A percentile compares a stretch with the other conserved stretches of the same genome.
phyloP scores from a whole-genome alignment of 2,329 filamentous ascomycete genomes.

The Neopestalotiopsis sp. region DNA sequence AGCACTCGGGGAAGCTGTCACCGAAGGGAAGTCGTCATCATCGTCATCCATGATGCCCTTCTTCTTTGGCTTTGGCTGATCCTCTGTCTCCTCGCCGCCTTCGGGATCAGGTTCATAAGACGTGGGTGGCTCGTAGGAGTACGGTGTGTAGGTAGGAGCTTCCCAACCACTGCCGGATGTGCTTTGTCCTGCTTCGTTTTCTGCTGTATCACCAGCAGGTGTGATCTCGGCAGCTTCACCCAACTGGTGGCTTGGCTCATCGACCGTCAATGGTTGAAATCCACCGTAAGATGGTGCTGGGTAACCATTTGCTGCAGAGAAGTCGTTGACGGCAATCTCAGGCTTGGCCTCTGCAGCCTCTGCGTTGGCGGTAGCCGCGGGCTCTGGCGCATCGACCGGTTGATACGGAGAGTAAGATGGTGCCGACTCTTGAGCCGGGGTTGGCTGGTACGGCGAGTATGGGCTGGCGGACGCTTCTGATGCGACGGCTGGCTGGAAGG shows the following conservation, averaged over 20 bases:
- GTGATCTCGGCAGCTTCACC: no score
- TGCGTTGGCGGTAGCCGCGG: constrained; percentile 20
- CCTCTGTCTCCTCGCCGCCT: constrained; percentile 50
- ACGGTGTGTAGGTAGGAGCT: constrained; percentile 66
- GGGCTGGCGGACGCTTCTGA: constrained; percentile 11
- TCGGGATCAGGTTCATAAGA: constrained; percentile 55
- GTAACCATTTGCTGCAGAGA: constrained; percentile 37
- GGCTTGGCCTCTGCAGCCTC: constrained; percentile 21
- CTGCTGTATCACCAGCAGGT: constrained; percentile 27
- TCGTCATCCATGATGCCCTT: constrained; percentile 85
- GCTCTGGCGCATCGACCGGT: constrained; percentile 27
- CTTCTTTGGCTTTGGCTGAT: constrained; percentile 68
- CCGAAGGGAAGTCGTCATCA: constrained; percentile 67
- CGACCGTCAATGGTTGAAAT: constrained; percentile 53
- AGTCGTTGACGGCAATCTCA: constrained; percentile 21
- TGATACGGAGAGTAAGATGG: constrained; percentile 33
- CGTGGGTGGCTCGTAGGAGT: constrained; percentile 58
- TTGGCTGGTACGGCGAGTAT: neutral
- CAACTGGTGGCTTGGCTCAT: constrained; percentile 32
- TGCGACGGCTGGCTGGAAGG: constrained; percentile 19
- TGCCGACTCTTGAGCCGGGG: neutral
- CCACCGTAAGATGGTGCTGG: constrained; percentile 52
- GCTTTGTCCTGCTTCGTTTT: constrained; percentile 34
- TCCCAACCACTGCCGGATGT: constrained; percentile 55
- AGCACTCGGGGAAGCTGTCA: constrained; percentile 30